These are phyloP conservation scores for Polytrichum commune DNA, from an alignment of 225 moss, liverwort and hornwort genomes.

Conservation along the genomic window DNA sequence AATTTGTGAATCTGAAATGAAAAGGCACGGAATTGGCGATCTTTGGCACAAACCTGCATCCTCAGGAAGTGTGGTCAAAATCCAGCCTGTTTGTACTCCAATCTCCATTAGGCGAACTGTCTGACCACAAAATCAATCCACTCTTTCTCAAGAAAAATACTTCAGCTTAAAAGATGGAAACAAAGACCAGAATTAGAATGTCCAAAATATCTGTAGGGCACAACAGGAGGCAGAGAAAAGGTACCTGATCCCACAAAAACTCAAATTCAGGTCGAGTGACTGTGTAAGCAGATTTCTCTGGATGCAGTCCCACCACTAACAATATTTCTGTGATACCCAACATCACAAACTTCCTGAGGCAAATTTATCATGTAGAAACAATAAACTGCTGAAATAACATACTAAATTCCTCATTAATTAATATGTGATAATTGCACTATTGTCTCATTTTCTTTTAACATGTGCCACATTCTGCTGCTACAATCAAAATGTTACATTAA, in stretches of 20 bases:
- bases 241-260: conserved; percentile 80
- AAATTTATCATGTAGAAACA: conserved; percentile 1
- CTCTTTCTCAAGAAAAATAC: neutral
- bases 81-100: conserved; percentile 51
- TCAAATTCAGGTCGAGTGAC: conserved; percentile 73
- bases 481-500: neutral
- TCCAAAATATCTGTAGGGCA: too few relatives aligned
- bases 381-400: neutral
- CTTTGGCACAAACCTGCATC: conserved; percentile 35
- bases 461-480: neutral
- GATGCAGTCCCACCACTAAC: conserved; percentile 84
- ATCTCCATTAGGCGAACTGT: conserved; percentile 50
- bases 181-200: too few relatives aligned
- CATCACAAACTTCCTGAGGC: neutral
- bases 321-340: conserved; percentile 61
- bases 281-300: conserved; percentile 58
- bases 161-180: too few relatives aligned
- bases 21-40: neutral
- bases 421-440: too few relatives aligned
- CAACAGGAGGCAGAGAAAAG: neutral
- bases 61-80: conserved; percentile 50
- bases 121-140: conserved; percentile 26
- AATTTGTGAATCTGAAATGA: too few relatives aligned
- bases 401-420: neutral
- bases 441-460: too few relatives aligned